Conservation (phyloP, 805 yeast species). For the Teunomyces barrocoloradensis region DNA sequence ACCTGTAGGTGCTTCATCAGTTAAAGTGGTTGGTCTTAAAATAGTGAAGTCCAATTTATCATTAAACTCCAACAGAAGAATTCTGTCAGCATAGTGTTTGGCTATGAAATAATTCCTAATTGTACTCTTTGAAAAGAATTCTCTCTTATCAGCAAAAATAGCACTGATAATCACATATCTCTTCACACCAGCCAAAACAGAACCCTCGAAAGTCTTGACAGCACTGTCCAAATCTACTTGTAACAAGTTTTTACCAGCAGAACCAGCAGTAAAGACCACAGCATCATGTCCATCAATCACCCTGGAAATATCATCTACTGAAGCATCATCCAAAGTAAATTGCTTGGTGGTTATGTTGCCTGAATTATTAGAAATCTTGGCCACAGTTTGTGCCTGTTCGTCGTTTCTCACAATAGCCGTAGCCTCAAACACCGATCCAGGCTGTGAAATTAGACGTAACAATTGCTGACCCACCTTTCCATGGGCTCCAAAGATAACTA, state of each 20-base stretch:
- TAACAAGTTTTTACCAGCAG: slow-evolving; percentile 54
- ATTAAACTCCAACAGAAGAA: slow-evolving; percentile 35
- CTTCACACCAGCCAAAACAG: slow-evolving; percentile 40
- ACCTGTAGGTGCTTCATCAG: slow-evolving; percentile 43
- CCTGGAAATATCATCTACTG: slow-evolving; percentile 31
- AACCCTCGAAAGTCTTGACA: slow-evolving; percentile 55
- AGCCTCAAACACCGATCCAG: slow-evolving; percentile 22
- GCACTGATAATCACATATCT: slow-evolving; percentile 58
- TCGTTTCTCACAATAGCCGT: slow-evolving; percentile 45
- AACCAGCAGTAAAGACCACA: slow-evolving; percentile 61
- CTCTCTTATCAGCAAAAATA: slow-evolving; percentile 50
- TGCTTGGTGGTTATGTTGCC: slow-evolving; percentile 28
- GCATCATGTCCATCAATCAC: slow-evolving; percentile 49
- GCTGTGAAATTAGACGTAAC: slow-evolving; percentile 29
- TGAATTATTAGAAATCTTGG: slow-evolving; percentile 30
- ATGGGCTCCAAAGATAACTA: slow-evolving; percentile 54
- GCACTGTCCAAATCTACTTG: slow-evolving; percentile 64
- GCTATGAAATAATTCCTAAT: slow-evolving; percentile 54
- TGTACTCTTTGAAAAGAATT: slow-evolving; percentile 36
- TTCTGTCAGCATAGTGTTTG: slow-evolving; percentile 58
- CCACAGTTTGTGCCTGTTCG: slow-evolving; percentile 44
- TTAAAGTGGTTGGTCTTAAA: slow-evolving; percentile 50
- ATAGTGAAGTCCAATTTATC: slow-evolving; percentile 52
- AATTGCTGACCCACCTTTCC: slow-evolving; percentile 57
- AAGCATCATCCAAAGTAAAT: slow-evolving; percentile 37